Conservation (phyloP, 2,329 filamentous ascomycete species). For the Hypoxylon sp. region DNA sequence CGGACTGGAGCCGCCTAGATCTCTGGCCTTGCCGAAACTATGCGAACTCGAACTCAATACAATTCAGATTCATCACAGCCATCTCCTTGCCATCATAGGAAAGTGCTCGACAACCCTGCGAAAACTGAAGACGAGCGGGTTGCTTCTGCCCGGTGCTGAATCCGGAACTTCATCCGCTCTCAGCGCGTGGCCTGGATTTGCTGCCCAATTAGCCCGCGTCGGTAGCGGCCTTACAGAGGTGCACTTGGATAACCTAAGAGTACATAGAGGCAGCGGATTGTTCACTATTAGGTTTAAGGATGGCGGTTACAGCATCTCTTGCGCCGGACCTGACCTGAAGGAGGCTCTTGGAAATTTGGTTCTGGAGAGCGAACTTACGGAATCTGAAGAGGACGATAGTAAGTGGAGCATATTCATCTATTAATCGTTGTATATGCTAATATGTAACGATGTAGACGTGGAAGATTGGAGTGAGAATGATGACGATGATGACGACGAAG, state of each 20-base stretch:
- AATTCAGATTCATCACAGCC: neutral
- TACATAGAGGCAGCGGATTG: neutral
- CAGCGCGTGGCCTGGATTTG: constrained; percentile 3
- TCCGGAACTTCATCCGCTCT: neutral
- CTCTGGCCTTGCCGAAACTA: constrained; percentile 28
- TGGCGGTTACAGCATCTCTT: constrained; percentile 13
- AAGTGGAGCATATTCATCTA: neutral
- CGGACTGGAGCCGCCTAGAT: constrained; percentile 12
- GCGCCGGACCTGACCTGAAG: constrained; percentile 24
- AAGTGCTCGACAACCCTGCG: constrained; percentile 30
- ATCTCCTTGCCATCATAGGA: constrained; percentile 17
- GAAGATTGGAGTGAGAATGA: neutral
- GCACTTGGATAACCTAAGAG: neutral
- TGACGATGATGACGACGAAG: neutral
- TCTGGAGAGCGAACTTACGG: neutral
- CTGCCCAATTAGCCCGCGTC: constrained; percentile 2
- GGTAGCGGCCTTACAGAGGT: constrained; percentile 19
- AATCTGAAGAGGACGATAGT: neutral
- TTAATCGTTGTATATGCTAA: constrained; percentile 1
- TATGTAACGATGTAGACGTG: neutral
- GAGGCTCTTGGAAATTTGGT: constrained; percentile 12
- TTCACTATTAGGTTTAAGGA: neutral
- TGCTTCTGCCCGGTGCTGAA: neutral
- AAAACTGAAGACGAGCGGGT: constrained; percentile 11
- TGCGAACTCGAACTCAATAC: constrained; percentile 13